phyloP scores from a whole-genome alignment of 2,329 filamentous ascomycete genomes.

The Epichloe gansuensis region DNA sequence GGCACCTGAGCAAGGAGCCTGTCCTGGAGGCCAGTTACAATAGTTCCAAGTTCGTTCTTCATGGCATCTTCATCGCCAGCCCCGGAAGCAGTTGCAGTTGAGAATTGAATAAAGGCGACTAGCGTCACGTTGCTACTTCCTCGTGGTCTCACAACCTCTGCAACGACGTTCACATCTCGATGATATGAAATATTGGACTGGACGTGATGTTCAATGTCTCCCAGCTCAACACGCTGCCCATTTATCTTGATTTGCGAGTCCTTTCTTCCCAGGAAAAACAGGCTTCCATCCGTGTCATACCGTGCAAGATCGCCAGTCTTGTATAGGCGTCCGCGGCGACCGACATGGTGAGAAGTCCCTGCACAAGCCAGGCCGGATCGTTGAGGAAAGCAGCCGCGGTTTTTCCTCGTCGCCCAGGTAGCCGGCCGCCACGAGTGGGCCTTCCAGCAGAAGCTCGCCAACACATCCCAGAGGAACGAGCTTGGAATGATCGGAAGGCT shows the following conservation, averaged over 20 bases:
- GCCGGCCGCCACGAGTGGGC: slow-evolving; percentile 34
- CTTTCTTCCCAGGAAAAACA: slow-evolving; percentile 26
- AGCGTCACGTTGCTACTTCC: slow-evolving; percentile 1
- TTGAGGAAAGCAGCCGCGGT: slow-evolving; percentile 31
- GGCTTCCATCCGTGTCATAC: slow-evolving; percentile 14
- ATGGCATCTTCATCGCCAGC: neutral
- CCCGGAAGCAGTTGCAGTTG: neutral
- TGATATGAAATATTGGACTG: slow-evolving; percentile 22
- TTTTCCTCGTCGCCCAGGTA: slow-evolving; percentile 34
- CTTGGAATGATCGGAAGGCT: slow-evolving; percentile 13
- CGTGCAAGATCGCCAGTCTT: slow-evolving; percentile 24
- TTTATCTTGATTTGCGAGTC: slow-evolving; percentile 38
- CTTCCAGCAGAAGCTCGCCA: slow-evolving; percentile 25
- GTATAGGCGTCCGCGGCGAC: slow-evolving; percentile 21
- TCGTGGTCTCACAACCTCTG: neutral
- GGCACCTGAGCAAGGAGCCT: slow-evolving; percentile 1
- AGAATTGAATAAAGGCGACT: slow-evolving; percentile 2
- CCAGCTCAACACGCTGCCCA: slow-evolving; percentile 36
- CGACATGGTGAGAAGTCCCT: slow-evolving; percentile 15
- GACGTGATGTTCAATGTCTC: slow-evolving; percentile 13
- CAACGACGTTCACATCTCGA: slow-evolving; percentile 18
- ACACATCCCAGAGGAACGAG: slow-evolving; percentile 16
- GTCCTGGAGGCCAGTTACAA: neutral
- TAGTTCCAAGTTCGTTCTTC: neutral
- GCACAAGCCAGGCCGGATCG: slow-evolving; percentile 26